Evolutionary conservation across 2,329 filamentous ascomycete genomes (phyloP).

Genomic region (Akanthomyces muscarius): DNA sequence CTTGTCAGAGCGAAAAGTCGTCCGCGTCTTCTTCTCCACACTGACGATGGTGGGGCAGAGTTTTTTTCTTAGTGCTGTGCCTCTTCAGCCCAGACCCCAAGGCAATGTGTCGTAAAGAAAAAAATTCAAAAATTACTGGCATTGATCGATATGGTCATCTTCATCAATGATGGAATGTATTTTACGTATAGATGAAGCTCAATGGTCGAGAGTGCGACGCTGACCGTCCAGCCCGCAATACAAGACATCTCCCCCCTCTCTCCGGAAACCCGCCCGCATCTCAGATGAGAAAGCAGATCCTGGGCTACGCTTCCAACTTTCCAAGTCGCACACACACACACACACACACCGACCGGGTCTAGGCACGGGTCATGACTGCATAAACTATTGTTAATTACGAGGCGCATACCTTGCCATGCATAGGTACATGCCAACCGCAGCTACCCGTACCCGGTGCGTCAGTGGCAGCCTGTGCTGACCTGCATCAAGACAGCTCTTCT

Average conservation of each 20-base stretch:
- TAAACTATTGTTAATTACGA: neutral
- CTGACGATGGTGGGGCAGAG: slow-evolving; percentile 14
- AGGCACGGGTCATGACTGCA: slow-evolving; percentile 5
- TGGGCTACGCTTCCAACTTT: neutral
- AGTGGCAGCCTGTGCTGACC: neutral
- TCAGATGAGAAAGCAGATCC: slow-evolving; percentile 14
- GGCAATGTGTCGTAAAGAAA: too few relatives aligned
- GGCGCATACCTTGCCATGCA: neutral
- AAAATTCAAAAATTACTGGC: too few relatives aligned
- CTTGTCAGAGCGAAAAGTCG: neutral
- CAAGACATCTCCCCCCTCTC: neutral
- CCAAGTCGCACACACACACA: neutral
- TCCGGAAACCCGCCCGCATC: slow-evolving; percentile 4
- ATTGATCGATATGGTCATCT: too few relatives aligned
- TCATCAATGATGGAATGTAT: too few relatives aligned
- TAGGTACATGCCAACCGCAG: neutral
- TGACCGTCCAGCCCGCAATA: neutral
- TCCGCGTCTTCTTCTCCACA: slow-evolving; percentile 8
- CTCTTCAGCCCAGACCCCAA: neutral
- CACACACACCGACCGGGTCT: neutral
- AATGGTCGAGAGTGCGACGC: too few relatives aligned
- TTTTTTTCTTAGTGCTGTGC: neutral
- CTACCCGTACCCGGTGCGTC: slow-evolving; percentile 13
- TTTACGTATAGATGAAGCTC: too few relatives aligned
- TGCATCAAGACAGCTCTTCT: neutral